Base-by-base conservation (phyloP, 2,329 filamentous ascomycete genomes). In the Trichoderma lentiforme region DNA sequence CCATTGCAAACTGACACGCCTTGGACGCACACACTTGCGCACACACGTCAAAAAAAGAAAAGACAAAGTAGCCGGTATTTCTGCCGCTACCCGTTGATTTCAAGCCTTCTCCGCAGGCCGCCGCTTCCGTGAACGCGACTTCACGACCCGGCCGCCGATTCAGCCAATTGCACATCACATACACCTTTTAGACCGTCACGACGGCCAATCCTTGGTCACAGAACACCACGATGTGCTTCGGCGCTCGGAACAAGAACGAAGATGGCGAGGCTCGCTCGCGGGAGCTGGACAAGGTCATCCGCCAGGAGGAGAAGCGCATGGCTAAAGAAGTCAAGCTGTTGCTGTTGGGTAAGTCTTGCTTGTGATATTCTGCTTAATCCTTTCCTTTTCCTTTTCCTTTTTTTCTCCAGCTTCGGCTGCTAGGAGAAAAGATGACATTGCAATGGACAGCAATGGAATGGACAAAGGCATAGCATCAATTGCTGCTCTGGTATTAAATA, bases 301-400 rank as follows among this genome's bases (percentile, higher is more conserved):
- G 93, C 74, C 89, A 91, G 77, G 96, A 98, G 84, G 94, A 95
- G 85, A 97, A 96, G 88, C 88, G 88, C 76, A 87, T 96, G 86
- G 85, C 92, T 71, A 92, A 92, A 79, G 95, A 97, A 80, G 93
- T 98, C 79, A 99, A 98, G 87, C 90, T 99, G 75, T 85, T 99
- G 76, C 86, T 99, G 76, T 87, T 99, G 75, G 95, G 95, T 98
- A 78, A 71, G 79, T 76, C 64, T 67, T 67, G 51, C 14, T 15
- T 57, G 32, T 15, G 15, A 57, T 57, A 28, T 21, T 3, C 2
- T 24, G 18, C 30, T 15, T 2, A 32, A 58, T 5, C 1, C 6
- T 7, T 11, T 28, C 15, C 15, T 26, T 57, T 28, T n/a, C 4
- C 7, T 56, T 28, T 56, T 28, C 1, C 7, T 28, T 56, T 56